Evolutionary conservation across 2,329 filamentous ascomycete genomes (phyloP), one percentile per base, ranked within the genome.

Genomic region (Xylaria digitata): DNA sequence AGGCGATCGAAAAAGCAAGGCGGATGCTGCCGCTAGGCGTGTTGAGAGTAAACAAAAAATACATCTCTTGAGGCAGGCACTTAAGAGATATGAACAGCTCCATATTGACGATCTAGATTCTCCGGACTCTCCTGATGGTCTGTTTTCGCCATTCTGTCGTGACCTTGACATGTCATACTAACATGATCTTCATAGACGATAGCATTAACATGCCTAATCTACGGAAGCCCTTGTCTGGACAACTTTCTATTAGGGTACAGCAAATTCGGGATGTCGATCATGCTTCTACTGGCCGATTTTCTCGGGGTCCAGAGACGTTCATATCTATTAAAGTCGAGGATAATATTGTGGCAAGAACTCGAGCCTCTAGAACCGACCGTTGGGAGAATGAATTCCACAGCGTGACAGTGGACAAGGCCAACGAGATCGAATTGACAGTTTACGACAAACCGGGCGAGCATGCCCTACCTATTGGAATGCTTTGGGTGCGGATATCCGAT

Each of bases 1-100:
- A 79, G 95, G 96, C 34, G 96, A 99, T 78, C 90, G 94, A 74
- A 97, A 97, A 84, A 98, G 95, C 82, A 93, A 92, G 78, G 90
- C 92, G 65, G 96, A 99, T 80, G 96, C 96, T 48, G 94, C 97
- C 74, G 92, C 91, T 56, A 89, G 93, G 76, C 88, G 92, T 65
- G 91, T 97, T 68, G 96, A 99, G 82, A 98, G 95, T 82, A 97
- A 94, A 79, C 95, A 98, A 80, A 99, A 99, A 83, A 97, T 99
- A 55, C 90, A 97, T 75, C 86, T 99, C 70, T 84, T 99, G 71
- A 97, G 96, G 82, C 94, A 98, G 82, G 94, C 96, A 55, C 85
- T 99, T 77, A 97, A 97, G 82, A 87, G 95, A 86, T 99, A 99
- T 75, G 95, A 97, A 79, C 96, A 98, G 80, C 86, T 99, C 61